Evolutionary conservation across 768 basidiomycete genomes (phyloP), one percentile per base, ranked within the genome.

Genomic region (Trichaptum fuscoviolaceum): DNA sequence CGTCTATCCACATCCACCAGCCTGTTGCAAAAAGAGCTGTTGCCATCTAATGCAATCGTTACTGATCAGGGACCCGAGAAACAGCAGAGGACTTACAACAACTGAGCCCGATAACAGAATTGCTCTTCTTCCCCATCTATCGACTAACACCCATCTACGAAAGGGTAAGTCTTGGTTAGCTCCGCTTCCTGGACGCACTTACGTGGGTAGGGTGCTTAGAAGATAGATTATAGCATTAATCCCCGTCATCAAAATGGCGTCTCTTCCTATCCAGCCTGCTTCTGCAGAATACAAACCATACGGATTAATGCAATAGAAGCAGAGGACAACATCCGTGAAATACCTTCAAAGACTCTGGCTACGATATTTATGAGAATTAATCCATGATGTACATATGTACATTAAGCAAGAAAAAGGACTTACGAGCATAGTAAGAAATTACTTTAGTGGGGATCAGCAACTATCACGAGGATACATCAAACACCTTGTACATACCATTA

Each of bases 161-260:
- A 36, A 59, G 52, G 63, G 67, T 67, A 64, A 42, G 36, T 57
- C 65, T 64, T 63, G 26, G 68, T 64, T 63, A 24, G 12, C 12
- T 64, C 65, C 57, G 57, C 62, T 61, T 23, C 42, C 7, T 7
- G 60, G 20, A n/a, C 63, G 57, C 63, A 30, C 90, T 67, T 69
- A 94, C 90, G 95, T 90, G 6, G 93, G 93, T 57, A 96, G 77
- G 4, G 93, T 92, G 72, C 88, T 90, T 15, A 91, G 77, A 25
- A 93, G 72, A 69, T 94, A 94, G 67, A 94, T 89, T 64, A 92
- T 80, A 7, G 90, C 87, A 72, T 97, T 98, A 73, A 97, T 91
- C 1, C 95, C 96, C 15, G 95, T 93, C 96, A 98, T 98, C 26
- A 98, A 81, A 68, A 98, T 86, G 15, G 96, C 96, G 72, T 96